Percentiles rank a stretch among this genome's conserved stretches.
Evolutionary conservation across 2,329 filamentous ascomycete species (phyloP).

Genomic region (Cordyceps farinosa): DNA sequence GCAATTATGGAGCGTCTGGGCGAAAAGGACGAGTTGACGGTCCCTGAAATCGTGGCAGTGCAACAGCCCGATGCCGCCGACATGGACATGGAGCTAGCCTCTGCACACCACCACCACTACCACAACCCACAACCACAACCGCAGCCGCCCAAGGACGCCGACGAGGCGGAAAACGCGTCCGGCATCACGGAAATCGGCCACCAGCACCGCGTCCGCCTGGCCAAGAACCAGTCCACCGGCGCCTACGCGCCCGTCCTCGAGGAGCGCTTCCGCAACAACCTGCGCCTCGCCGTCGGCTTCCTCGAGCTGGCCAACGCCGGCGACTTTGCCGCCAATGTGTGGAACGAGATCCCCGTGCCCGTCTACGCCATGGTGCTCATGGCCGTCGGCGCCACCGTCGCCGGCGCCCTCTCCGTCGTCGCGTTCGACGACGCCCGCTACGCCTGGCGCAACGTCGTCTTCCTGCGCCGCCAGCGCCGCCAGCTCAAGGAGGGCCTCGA

Average conservation of each 20-base stretch:
- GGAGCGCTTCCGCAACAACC: conserved; percentile 28
- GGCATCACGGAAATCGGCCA: conserved; percentile 6
- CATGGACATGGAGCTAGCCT: neutral
- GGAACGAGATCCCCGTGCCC: conserved; percentile 50
- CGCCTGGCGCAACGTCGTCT: conserved; percentile 43
- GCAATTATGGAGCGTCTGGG: conserved; percentile 15
- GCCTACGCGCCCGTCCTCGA: conserved; percentile 10
- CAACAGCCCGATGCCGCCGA: conserved; percentile 12
- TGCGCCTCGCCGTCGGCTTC: conserved; percentile 40
- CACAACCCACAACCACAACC: neutral
- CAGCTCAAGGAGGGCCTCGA: conserved; percentile 27
- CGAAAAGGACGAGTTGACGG: conserved; percentile 12
- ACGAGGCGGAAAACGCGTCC: neutral
- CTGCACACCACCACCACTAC: neutral
- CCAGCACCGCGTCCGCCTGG: conserved; percentile 7
- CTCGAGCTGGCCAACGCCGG: conserved; percentile 54
- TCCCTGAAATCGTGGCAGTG: conserved; percentile 17
- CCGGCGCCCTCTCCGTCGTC: conserved; percentile 42
- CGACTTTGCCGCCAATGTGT: conserved; percentile 57
- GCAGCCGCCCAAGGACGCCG: neutral
- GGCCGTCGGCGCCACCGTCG: conserved; percentile 48
- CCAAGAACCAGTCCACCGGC: conserved; percentile 10
- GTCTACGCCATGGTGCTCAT: conserved; percentile 47
- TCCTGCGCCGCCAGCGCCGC: conserved; percentile 41
- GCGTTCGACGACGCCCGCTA: conserved; percentile 42